Percentiles rank a stretch among this genome's conserved stretches.
These are phyloP conservation scores for Dalbergia oliveri DNA, from an alignment of 306 rosid species.

Conservation along the genomic window DNA sequence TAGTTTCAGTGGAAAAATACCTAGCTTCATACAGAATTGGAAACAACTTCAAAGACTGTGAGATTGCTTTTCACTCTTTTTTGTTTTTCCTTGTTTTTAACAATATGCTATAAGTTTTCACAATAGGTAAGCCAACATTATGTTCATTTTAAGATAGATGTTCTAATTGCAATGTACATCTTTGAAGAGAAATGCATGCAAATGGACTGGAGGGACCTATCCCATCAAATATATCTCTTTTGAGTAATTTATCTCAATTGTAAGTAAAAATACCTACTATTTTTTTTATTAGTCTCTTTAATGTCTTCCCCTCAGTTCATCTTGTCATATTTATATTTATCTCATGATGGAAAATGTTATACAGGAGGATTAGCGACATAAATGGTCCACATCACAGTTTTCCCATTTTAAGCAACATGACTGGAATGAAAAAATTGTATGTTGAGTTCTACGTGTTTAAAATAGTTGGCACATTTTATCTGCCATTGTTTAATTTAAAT, in stretches of 20 bases:
- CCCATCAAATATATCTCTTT: conserved; percentile 69
- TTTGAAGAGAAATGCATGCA: conserved; percentile 79
- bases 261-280: conserved; percentile 57
- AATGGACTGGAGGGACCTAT: conserved; percentile 94
- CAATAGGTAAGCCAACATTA: conserved; percentile 4
- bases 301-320: conserved; percentile 1
- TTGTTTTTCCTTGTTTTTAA: conserved; percentile 24
- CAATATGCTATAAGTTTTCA: conserved; percentile 3
- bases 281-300: background rate
- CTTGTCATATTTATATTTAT: conserved; percentile 28
- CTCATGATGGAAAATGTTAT: conserved; percentile 33
- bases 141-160: conserved; percentile 18
- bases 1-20: conserved; percentile 72
- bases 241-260: conserved; percentile 65
- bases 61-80: conserved; percentile 49
- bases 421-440: conserved; percentile 63
- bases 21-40: conserved; percentile 81
- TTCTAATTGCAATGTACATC: conserved; percentile 46
- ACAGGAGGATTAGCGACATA: conserved; percentile 84
- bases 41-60: conserved; percentile 71
- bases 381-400: conserved; percentile 71
- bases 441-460: conserved; percentile 48
- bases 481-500: conserved; percentile 44
- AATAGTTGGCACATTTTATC: conserved; percentile 15
- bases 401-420: conserved; percentile 65